Conservation (phyloP, 805 yeast species). For the Saccharomycopsis synnaedendra region DNA sequence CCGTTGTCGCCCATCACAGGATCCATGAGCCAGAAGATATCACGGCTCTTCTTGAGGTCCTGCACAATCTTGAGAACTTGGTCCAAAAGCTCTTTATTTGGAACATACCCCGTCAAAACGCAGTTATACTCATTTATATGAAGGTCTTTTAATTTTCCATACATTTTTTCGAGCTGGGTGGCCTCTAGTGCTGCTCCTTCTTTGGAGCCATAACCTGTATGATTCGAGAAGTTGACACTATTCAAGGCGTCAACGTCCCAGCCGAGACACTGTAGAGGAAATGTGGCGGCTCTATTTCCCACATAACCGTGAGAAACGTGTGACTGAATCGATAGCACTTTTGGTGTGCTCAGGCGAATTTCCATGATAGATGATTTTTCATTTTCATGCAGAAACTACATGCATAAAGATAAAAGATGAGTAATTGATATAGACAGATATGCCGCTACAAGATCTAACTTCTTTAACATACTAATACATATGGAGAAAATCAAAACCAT, state of each 20-base stretch:
- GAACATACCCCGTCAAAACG: conserved; percentile 57
- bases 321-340: conserved; percentile 54
- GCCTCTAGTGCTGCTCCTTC: conserved; percentile 35
- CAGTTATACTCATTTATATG: conserved; percentile 35
- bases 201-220: conserved; percentile 71
- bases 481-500: too few species aligned
- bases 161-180: conserved; percentile 28
- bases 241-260: conserved; percentile 92
- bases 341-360: not conserved
- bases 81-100: conserved; percentile 39
- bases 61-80: conserved; percentile 26
- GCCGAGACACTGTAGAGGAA: conserved; percentile 71
- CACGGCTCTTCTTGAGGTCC: conserved; percentile 26
- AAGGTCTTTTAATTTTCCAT: conserved; percentile 27
- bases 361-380: too few species aligned
- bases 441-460: too few species aligned
- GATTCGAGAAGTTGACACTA: conserved; percentile 83
- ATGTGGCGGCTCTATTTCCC: conserved; percentile 84
- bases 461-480: too few species aligned
- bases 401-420: too few species aligned
- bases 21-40: conserved; percentile 47
- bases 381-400: too few species aligned
- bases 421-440: too few species aligned
- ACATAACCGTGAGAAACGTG: conserved; percentile 96
- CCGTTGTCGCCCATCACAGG: conserved; percentile 82